These are phyloP conservation scores for Pleurozium schreberi DNA, from an alignment of 225 moss, liverwort and hornwort species.

Conservation along the genomic window DNA sequence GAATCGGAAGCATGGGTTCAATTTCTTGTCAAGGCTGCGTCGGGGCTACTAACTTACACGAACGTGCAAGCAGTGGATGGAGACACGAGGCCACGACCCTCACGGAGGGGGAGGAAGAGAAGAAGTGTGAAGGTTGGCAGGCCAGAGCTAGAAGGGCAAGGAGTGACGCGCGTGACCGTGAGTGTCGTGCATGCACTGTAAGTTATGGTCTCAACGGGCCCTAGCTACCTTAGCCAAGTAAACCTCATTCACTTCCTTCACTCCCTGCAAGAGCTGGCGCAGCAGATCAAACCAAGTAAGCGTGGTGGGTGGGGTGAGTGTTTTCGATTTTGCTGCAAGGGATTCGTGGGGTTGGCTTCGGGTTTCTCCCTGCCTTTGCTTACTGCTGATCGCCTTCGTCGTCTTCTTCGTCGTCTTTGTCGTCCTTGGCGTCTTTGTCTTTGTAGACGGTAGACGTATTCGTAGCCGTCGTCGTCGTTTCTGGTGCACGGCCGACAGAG, in stretches of 20 bases:
- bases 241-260: background rate
- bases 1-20: background rate
- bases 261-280: background rate
- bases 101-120: background rate
- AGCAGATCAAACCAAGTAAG: background rate
- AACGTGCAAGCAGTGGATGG: background rate
- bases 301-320: background rate
- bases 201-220: background rate
- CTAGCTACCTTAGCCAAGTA: background rate
- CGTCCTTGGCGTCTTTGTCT: background rate
- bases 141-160: background rate
- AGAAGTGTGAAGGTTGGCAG: background rate
- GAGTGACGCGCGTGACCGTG: background rate
- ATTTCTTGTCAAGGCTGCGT: background rate
- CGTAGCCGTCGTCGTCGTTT: background rate
- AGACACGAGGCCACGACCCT: background rate
- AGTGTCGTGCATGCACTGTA: conserved; percentile 21
- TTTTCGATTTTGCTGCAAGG: background rate
- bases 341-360: background rate
- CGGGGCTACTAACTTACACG: background rate
- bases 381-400: background rate
- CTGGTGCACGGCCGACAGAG: conserved; percentile 29
- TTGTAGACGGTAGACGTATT: background rate
- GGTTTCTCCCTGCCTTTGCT: background rate
- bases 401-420: background rate